Percentiles rank a stretch among this genome's conserved stretches.
Evolutionary conservation across 1,284 basidiomycete genomes (phyloP).

Genomic region (Melampsora americana): DNA sequence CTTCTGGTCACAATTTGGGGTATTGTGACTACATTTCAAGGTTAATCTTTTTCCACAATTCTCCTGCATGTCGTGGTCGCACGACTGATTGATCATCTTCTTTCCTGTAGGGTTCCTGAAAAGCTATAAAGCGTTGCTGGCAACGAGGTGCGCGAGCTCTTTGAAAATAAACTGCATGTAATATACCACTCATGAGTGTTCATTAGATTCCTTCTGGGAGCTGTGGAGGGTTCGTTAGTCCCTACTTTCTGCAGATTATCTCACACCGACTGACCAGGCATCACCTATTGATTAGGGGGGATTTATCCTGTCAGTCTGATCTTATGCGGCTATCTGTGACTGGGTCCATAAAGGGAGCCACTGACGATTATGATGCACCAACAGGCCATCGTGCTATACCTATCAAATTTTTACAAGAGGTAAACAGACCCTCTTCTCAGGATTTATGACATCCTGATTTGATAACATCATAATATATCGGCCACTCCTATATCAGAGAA

Average conservation of each 20-base stretch:
- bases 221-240: conserved; percentile 24
- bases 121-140: conserved; percentile 30
- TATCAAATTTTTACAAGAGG: conserved; percentile 43
- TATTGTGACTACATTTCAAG: conserved; percentile 36
- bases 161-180: not conserved
- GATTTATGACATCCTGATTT: not conserved
- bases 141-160: conserved; percentile 12
- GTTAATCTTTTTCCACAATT: not conserved
- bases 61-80: not conserved
- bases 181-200: not conserved
- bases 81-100: not conserved
- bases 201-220: conserved; percentile 36
- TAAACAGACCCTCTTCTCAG: not conserved
- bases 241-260: not conserved
- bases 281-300: conserved; percentile 6
- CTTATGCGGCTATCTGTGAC: not conserved
- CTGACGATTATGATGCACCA: not conserved
- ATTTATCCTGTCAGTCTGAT: conserved; percentile 26
- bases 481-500: not conserved
- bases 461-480: not conserved
- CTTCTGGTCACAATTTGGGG: conserved; percentile 33
- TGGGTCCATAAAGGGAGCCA: too few relatives aligned
- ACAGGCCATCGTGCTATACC: conserved; percentile 33
- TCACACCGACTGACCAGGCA: not conserved
- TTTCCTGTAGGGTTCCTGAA: conserved; percentile 22